Percentiles rank a stretch among this genome's conserved stretches.
phyloP scores from a whole-genome alignment of 805 yeast genomes.

The Kodamaea kakaduensis region DNA sequence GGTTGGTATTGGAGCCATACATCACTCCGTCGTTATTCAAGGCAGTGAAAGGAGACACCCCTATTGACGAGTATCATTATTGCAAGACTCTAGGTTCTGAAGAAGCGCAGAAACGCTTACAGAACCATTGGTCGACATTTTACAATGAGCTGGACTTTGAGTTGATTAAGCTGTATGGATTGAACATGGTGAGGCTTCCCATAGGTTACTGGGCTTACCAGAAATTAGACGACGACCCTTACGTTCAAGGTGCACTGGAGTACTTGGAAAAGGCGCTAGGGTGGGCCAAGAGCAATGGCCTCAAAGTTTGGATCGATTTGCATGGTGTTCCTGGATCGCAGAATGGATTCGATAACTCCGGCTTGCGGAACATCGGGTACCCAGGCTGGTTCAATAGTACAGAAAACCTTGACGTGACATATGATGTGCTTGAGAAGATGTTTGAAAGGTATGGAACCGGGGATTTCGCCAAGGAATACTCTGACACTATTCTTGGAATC shows the following conservation, averaged over 20 bases:
- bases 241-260: slow-evolving; percentile 59
- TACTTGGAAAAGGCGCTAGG: slow-evolving; percentile 61
- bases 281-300: slow-evolving; percentile 60
- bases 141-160: slow-evolving; percentile 56
- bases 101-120: slow-evolving; percentile 40
- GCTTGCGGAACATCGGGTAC: slow-evolving; percentile 46
- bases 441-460: slow-evolving; percentile 34
- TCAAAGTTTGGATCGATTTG: slow-evolving; percentile 70
- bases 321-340: slow-evolving; percentile 86
- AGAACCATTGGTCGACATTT: slow-evolving; percentile 55
- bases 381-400: slow-evolving; percentile 35
- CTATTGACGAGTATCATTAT: slow-evolving; percentile 59
- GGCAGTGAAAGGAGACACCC: slow-evolving; percentile 37
- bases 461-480: slow-evolving; percentile 17
- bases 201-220: slow-evolving; percentile 80
- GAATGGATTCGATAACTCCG: slow-evolving; percentile 83
- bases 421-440: slow-evolving; percentile 30
- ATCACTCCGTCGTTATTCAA: slow-evolving; percentile 63
- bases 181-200: slow-evolving; percentile 72
- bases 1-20: slow-evolving; percentile 69
- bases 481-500: slow-evolving; percentile 36
- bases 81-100: slow-evolving; percentile 47
- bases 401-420: slow-evolving; percentile 25
- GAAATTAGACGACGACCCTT: slow-evolving; percentile 50
- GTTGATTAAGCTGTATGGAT: slow-evolving; percentile 48